These are phyloP conservation scores for Vitis amurensis DNA, from an alignment of 164 flowering plant genomes.

Conservation along the genomic window DNA sequence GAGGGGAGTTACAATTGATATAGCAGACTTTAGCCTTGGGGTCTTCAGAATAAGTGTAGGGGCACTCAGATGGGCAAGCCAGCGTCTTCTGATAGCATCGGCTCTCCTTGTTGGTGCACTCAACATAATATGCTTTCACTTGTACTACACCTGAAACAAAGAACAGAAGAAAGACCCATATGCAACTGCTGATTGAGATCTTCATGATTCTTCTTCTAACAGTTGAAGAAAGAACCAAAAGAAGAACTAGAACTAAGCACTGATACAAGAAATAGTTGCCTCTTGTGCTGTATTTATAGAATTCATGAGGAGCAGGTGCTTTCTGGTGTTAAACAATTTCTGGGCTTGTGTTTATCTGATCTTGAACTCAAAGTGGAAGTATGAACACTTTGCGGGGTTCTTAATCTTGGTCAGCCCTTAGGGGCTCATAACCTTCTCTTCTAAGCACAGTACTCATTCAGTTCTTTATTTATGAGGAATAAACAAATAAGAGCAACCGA, in stretches of 20 bases:
- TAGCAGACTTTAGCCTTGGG: constrained; percentile 32
- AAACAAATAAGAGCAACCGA: too few relatives aligned
- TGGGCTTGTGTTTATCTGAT: background rate
- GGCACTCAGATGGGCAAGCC: constrained; percentile 38
- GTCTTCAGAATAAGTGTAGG: constrained; percentile 14
- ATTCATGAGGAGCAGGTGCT: too few relatives aligned
- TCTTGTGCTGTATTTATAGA: too few relatives aligned
- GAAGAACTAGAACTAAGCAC: too few relatives aligned
- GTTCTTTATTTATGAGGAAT: too few relatives aligned
- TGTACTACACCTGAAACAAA: constrained; percentile 3
- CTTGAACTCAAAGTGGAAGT: background rate
- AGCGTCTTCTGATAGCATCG: constrained; percentile 24
- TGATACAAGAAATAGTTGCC: too few relatives aligned
- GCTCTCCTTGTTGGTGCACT: constrained; percentile 11
- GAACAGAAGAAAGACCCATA: background rate
- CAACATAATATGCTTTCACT: background rate
- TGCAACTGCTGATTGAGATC: background rate
- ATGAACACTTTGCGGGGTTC: background rate
- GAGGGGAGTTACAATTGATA: constrained; percentile 34
- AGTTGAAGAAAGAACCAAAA: too few relatives aligned
- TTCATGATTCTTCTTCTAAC: constrained; percentile 4
- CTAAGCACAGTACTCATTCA: too few relatives aligned
- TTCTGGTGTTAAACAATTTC: too few relatives aligned
- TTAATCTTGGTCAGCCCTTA: too few relatives aligned
- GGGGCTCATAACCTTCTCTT: too few relatives aligned